Evolutionary conservation across 176 grass and related monocot genomes (phyloP), one percentile per base, ranked within the genome.

Genomic region (Lolium multiflorum): DNA sequence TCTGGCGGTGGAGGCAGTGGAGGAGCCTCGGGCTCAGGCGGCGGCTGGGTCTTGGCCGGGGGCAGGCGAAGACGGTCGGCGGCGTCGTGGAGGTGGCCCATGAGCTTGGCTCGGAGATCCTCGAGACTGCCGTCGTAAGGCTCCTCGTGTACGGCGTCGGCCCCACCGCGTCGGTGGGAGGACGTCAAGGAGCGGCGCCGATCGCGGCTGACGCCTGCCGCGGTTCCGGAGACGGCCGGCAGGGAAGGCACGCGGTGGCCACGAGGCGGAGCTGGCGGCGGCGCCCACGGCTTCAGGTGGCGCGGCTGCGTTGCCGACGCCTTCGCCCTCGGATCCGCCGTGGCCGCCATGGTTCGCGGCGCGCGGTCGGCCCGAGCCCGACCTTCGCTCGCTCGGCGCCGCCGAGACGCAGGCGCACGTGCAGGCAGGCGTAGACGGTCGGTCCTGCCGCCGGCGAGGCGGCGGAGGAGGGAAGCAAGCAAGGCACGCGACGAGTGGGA

Each of bases 321-420:
- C 69, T 93, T 88, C n/a, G 86, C 90, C 64, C 78, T 89, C 71
- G 88, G 90, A 89, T 94, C 95, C 75, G 89, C 89, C 3, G 95
- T 85, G 55, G 92, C 81, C 64, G 95, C 87, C 95, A 97, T 97
- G 84, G 77, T 67, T 50, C 60, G 59, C 41, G 35, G 61, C 31
- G 7, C 26, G 15, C 55, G n/a, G n/a, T n/a, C n/a, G n/a, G n/a
- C n/a, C n/a, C n/a, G n/a, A n/a, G n/a, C n/a, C n/a, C 17, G 20
- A 6, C 22, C 38, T 31, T 25, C 49, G 61, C 18, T 35, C 44
- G 13, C 20, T n/a, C 20, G 28, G 70, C 43, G 10, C 7, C 16
- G 58, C 8, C n/a, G 7, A 39, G n/a, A 6, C 35, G 57, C 14
- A 25, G 39, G 79, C 44, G 79, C 44, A 18, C 1, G 46, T 25